Evolutionary conservation across 805 yeast genomes (phyloP).

Genomic region (Dipodascopsis tothii): DNA sequence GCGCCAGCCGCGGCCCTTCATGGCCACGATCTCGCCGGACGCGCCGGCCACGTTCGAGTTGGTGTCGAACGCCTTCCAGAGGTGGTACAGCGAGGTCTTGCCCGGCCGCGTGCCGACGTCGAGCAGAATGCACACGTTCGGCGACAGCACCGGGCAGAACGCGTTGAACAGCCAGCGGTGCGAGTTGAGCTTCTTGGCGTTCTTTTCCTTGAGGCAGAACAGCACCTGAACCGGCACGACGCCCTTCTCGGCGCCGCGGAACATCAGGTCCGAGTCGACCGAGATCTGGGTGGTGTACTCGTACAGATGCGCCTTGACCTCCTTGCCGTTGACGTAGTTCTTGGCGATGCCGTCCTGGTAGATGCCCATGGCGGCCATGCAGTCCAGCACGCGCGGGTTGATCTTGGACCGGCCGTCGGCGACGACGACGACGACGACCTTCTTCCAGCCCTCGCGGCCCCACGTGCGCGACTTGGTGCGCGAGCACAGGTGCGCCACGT

Average conservation of each 20-base stretch:
- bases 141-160: slow-evolving; percentile 83
- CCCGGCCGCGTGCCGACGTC: slow-evolving; percentile 99
- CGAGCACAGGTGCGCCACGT: slow-evolving; percentile 77
- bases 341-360: slow-evolving; percentile 97
- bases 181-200: slow-evolving; percentile 89
- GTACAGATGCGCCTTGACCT: slow-evolving; percentile 87
- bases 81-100: slow-evolving; percentile 73
- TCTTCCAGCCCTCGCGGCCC: slow-evolving; percentile 97
- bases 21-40: slow-evolving; percentile 93
- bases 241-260: slow-evolving; percentile 83
- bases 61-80: slow-evolving; percentile 95
- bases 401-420: slow-evolving; percentile 93
- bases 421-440: slow-evolving; percentile 82
- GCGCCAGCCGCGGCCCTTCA: slow-evolving; percentile 83
- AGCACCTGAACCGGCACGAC: slow-evolving; percentile 90
- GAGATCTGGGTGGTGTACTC: slow-evolving; percentile 96
- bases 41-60: slow-evolving; percentile 98
- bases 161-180: slow-evolving; percentile 98
- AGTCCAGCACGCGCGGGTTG: slow-evolving; percentile 73
- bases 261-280: slow-evolving; percentile 77
- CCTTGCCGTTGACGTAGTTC: slow-evolving; percentile 82
- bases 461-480: slow-evolving; percentile 78
- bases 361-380: slow-evolving; percentile 89
- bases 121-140: slow-evolving; percentile 77
- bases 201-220: slow-evolving; percentile 86